phyloP scores from a whole-genome alignment of 2,329 filamentous ascomycete species.

The Cryphonectria nitschkei region DNA sequence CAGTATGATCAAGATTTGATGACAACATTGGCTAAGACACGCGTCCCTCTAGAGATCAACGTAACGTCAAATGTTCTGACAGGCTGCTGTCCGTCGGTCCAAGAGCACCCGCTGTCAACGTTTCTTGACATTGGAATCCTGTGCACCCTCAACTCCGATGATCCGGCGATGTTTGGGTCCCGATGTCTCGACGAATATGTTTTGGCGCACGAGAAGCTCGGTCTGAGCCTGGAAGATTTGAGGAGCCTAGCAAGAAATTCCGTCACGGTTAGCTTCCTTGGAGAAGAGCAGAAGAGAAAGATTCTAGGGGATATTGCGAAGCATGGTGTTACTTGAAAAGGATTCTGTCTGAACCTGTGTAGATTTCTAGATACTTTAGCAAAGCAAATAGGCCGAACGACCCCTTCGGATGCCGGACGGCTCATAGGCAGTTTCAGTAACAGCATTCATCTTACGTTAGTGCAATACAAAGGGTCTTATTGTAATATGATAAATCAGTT shows the following conservation, averaged over 20 bases:
- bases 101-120: conserved; percentile 26
- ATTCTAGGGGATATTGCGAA: not conserved
- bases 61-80: conserved; percentile 30
- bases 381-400: too few species aligned
- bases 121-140: conserved; percentile 19
- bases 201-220: conserved; percentile 24
- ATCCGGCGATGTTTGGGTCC: conserved; percentile 30
- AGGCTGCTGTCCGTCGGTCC: conserved; percentile 21
- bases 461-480: too few species aligned
- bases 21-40: conserved; percentile 12
- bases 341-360: too few species aligned
- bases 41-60: conserved; percentile 30
- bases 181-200: conserved; percentile 30
- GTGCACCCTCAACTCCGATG: conserved; percentile 27
- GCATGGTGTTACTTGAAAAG: not conserved
- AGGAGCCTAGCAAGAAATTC: conserved; percentile 21
- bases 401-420: too few species aligned
- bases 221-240: conserved; percentile 21
- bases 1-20: conserved; percentile 28
- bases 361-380: too few species aligned
- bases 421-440: too few species aligned
- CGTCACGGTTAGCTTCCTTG: conserved; percentile 19
- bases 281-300: conserved; percentile 1
- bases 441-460: too few species aligned
- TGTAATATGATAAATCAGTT: too few species aligned